These are phyloP conservation scores for Funneliformis caledonium DNA, from an alignment of 371 early-diverging fungal species.

Conservation along the genomic window DNA sequence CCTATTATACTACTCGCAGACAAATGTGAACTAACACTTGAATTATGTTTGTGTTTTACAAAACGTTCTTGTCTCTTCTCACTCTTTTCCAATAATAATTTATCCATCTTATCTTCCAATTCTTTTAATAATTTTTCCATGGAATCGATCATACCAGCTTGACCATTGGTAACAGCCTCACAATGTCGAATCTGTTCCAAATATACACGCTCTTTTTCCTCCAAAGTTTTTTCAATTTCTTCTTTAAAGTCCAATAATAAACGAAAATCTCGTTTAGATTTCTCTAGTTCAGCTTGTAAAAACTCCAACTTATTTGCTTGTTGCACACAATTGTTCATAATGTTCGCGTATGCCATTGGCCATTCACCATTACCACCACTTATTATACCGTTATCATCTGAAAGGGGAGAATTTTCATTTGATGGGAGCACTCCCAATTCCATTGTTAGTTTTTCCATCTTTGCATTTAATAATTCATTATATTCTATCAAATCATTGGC, in stretches of 20 bases:
- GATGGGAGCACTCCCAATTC: neutral
- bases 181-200: conserved; percentile 24
- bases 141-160: conserved; percentile 31
- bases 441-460: conserved; percentile 6
- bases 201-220: conserved; percentile 35
- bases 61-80: neutral
- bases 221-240: conserved; percentile 30
- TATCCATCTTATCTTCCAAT: conserved; percentile 35
- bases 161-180: conserved; percentile 25
- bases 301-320: conserved; percentile 30
- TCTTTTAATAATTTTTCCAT: conserved; percentile 37
- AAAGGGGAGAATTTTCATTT: neutral
- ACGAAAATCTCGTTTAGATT: conserved; percentile 25
- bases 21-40: neutral
- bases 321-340: conserved; percentile 35
- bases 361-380: conserved; percentile 3
- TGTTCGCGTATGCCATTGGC: conserved; percentile 8
- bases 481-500: conserved; percentile 3
- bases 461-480: conserved; percentile 32
- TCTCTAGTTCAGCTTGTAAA: conserved; percentile 29
- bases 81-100: conserved; percentile 21
- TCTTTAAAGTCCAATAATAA: conserved; percentile 16
- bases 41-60: neutral
- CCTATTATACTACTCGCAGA: neutral
- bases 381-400: neutral